A percentile compares a stretch with the other conserved stretches of the same genome.
These are phyloP conservation scores for Metschnikowia vanudenii DNA, from an alignment of 805 yeast species.

Conservation along the genomic window DNA sequence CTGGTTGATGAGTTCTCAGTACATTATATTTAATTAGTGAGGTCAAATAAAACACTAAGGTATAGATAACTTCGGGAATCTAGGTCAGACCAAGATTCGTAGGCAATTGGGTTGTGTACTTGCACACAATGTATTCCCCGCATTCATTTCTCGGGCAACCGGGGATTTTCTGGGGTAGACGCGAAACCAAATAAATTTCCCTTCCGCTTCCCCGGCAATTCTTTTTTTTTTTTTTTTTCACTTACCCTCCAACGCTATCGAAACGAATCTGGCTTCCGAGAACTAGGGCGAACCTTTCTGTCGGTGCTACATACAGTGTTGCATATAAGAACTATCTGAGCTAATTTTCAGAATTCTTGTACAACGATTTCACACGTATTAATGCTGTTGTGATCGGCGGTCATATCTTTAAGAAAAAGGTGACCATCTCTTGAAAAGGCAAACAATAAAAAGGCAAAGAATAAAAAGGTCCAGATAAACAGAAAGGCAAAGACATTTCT, in stretches of 20 bases:
- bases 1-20: no score
- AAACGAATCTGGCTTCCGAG: background rate
- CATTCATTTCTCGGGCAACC: constrained; percentile 7
- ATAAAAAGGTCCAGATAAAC: background rate
- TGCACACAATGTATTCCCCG: constrained; percentile 1
- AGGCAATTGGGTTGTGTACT: no score
- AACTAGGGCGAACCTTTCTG: background rate
- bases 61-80: no score
- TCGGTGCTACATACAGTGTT: background rate
- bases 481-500: background rate
- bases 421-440: no score
- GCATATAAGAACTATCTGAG: background rate
- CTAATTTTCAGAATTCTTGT: background rate
- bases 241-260: background rate
- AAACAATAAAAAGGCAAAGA: no score
- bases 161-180: constrained; percentile 11
- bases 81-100: no score
- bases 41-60: no score
- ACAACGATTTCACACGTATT: no score
- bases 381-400: background rate
- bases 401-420: background rate
- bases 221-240: background rate
- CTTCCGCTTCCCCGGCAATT: constrained; percentile 6
- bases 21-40: no score
- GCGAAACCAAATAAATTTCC: constrained; percentile 4